These are phyloP conservation scores for Wickerhamomyces sp. DNA, from an alignment of 1,139 yeast species.

Conservation along the genomic window DNA sequence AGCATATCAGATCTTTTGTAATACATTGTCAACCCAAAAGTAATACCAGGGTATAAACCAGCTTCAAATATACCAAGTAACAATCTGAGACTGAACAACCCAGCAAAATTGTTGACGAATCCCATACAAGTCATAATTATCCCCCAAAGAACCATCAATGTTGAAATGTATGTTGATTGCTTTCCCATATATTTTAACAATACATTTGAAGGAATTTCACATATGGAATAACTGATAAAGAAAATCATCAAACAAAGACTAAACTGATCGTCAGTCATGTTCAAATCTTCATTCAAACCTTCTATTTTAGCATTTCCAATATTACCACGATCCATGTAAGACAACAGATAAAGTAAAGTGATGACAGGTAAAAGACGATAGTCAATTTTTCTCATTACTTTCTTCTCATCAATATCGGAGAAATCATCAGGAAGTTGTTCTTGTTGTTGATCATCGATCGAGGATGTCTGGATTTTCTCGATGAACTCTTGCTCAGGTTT, in stretches of 20 bases:
- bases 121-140: slow-evolving; percentile 43
- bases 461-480: too few species aligned
- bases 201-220: slow-evolving; percentile 49
- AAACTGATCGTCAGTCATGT: slow-evolving; percentile 43
- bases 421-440: slow-evolving; percentile 8
- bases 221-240: slow-evolving; percentile 50
- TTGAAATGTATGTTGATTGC: slow-evolving; percentile 40
- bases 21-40: slow-evolving; percentile 42
- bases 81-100: slow-evolving; percentile 42
- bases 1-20: slow-evolving; percentile 44
- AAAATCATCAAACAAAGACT: slow-evolving; percentile 51
- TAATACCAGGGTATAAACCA: slow-evolving; percentile 48
- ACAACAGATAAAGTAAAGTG: slow-evolving; percentile 46
- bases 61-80: slow-evolving; percentile 55
- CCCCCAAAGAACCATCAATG: slow-evolving; percentile 50
- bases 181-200: slow-evolving; percentile 36
- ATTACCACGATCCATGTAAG: slow-evolving; percentile 55
- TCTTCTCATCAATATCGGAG: slow-evolving; percentile 27
- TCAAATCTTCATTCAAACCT: slow-evolving; percentile 48
- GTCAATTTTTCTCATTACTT: slow-evolving; percentile 40
- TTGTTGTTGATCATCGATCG: background rate
- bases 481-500: too few species aligned
- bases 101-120: slow-evolving; percentile 35
- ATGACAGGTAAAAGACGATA: slow-evolving; percentile 42
- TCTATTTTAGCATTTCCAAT: slow-evolving; percentile 60